These are phyloP conservation scores for Neurospora discreta DNA, from an alignment of 495 filamentous ascomycete genomes.

Conservation along the genomic window DNA sequence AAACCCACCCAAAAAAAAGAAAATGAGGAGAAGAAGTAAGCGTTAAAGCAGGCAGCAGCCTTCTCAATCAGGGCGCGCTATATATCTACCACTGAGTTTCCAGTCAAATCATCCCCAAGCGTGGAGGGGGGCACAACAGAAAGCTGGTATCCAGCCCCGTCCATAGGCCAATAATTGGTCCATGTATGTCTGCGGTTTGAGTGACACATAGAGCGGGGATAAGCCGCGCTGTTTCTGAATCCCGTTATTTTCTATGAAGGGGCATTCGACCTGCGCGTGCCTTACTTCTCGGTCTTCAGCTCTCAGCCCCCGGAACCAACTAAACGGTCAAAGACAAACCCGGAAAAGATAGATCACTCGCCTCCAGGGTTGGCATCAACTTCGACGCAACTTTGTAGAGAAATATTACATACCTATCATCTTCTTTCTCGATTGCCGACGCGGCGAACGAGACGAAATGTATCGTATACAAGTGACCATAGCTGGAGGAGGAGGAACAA, in stretches of 20 bases:
- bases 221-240: not conserved
- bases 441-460: not conserved
- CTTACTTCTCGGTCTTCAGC: not conserved
- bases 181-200: not conserved
- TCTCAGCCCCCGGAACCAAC: not conserved
- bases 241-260: not conserved
- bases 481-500: not conserved
- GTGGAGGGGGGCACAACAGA: not conserved
- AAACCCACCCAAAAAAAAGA: not conserved
- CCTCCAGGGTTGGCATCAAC: too few relatives aligned
- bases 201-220: not conserved
- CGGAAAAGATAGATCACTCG: too few relatives aligned
- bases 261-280: not conserved
- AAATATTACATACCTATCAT: too few relatives aligned
- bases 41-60: not conserved
- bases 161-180: not conserved
- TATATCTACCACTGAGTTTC: not conserved
- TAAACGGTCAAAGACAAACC: too few relatives aligned
- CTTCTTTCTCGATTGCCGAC: not conserved
- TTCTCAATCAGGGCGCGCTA: not conserved
- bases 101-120: not conserved
- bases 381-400: too few relatives aligned
- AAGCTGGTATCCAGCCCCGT: not conserved
- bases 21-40: not conserved
- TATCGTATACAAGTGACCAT: not conserved